Percentiles rank a stretch among this genome's conserved stretches.
Evolutionary conservation across 345 rosid species (phyloP).

Genomic region (Dipteronia dyeriana): DNA sequence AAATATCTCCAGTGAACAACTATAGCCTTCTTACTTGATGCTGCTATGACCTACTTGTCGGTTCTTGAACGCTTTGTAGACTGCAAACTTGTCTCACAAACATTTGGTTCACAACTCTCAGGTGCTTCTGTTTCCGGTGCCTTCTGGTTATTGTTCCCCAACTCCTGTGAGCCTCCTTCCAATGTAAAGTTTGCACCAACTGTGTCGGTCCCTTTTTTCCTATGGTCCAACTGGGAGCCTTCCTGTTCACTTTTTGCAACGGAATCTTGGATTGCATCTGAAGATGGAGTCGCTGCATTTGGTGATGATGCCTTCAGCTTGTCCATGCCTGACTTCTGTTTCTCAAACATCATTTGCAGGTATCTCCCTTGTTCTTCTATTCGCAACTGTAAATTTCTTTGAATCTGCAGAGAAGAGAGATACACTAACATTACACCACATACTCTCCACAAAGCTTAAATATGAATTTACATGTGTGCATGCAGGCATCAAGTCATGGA

Average conservation of each 20-base stretch:
- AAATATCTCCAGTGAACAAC: slow-evolving; percentile 24
- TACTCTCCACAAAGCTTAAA: background rate
- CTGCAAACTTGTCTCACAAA: slow-evolving; percentile 31
- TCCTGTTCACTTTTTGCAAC: slow-evolving; percentile 35
- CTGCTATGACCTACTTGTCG: slow-evolving; percentile 29
- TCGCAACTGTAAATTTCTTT: slow-evolving; percentile 85
- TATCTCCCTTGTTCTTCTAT: slow-evolving; percentile 96
- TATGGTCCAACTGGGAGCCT: slow-evolving; percentile 32
- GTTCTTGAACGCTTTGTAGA: slow-evolving; percentile 59
- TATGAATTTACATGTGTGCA: background rate
- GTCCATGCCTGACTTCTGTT: slow-evolving; percentile 67
- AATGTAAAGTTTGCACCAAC: slow-evolving; percentile 16
- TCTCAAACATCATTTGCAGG: slow-evolving; percentile 97
- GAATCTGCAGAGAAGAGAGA: slow-evolving; percentile 52
- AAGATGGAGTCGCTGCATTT: slow-evolving; percentile 37
- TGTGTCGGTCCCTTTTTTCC: slow-evolving; percentile 10
- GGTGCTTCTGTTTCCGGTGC: slow-evolving; percentile 26
- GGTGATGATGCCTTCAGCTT: slow-evolving; percentile 60
- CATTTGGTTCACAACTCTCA: slow-evolving; percentile 28
- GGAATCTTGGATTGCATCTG: slow-evolving; percentile 31
- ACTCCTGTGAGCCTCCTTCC: slow-evolving; percentile 30
- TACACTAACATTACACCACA: background rate
- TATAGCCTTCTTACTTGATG: slow-evolving; percentile 18
- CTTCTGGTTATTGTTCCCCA: slow-evolving; percentile 28
- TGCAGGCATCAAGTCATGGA: background rate